Percentiles rank a stretch among this genome's conserved stretches.
phyloP scores from a whole-genome alignment of 2,329 filamentous ascomycete genomes.

The Hypoxylon sp. region DNA sequence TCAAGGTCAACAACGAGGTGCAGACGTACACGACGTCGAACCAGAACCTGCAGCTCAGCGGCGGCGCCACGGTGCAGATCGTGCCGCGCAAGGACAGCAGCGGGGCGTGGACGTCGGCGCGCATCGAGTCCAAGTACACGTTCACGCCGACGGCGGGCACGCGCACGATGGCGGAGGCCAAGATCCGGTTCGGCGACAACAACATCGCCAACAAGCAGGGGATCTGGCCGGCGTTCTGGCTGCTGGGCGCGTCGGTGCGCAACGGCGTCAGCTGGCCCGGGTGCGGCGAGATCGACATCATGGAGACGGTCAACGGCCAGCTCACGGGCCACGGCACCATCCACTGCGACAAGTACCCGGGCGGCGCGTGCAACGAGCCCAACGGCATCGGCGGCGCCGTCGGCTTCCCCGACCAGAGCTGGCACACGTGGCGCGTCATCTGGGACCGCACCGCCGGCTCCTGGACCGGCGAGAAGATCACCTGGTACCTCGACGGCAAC shows the following conservation, averaged over 20 bases:
- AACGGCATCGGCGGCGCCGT: constrained; percentile 58
- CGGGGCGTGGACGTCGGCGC: constrained; percentile 65
- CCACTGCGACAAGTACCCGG: constrained; percentile 63
- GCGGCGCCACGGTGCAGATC: constrained; percentile 66
- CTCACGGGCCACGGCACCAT: constrained; percentile 63
- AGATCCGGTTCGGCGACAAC: constrained; percentile 62
- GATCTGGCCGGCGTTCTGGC: constrained; percentile 69
- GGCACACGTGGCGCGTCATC: constrained; percentile 65
- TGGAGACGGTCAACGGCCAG: constrained; percentile 65
- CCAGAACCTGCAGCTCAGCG: constrained; percentile 66
- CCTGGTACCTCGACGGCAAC: constrained; percentile 64
- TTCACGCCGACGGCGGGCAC: constrained; percentile 61
- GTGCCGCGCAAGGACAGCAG: constrained; percentile 60
- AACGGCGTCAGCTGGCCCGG: constrained; percentile 63
- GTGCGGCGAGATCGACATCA: constrained; percentile 67
- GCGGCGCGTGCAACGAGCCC: constrained; percentile 65
- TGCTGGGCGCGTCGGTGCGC: constrained; percentile 64
- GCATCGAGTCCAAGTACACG: constrained; percentile 64
- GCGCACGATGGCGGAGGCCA: constrained; percentile 61
- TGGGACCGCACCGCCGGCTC: constrained; percentile 61
- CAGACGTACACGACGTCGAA: constrained; percentile 63
- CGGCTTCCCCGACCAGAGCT: constrained; percentile 62
- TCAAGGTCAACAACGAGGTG: constrained; percentile 65
- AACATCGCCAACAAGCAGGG: constrained; percentile 60
- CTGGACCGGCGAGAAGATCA: constrained; percentile 65